Evolutionary conservation across 257 asterid species (phyloP).

Genomic region (Solanum etuberosum): DNA sequence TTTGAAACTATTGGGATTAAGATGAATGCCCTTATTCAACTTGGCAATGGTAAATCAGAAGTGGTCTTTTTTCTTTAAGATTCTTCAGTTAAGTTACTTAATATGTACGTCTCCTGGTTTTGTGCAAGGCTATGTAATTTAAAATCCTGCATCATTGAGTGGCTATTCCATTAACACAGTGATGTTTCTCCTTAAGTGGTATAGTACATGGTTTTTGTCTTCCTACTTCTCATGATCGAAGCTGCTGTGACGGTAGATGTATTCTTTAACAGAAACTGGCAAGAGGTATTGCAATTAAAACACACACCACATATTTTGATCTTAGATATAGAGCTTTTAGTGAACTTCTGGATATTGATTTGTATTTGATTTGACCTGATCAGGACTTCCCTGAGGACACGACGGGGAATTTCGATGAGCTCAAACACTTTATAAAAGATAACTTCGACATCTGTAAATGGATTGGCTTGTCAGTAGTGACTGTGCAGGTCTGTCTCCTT

Average conservation of each 20-base stretch:
- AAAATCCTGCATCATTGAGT: background rate
- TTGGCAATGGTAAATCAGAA: background rate
- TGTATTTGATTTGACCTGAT: background rate
- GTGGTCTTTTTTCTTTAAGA: background rate
- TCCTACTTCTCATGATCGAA: conserved; percentile 62
- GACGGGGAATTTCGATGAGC: conserved; percentile 59
- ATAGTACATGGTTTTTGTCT: conserved; percentile 57
- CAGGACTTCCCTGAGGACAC: conserved; percentile 64
- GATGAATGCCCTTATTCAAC: background rate
- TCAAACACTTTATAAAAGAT: conserved; percentile 51
- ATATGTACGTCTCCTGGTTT: background rate
- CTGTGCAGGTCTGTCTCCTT: conserved; percentile 53
- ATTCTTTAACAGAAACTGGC: conserved; percentile 69
- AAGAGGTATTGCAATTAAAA: conserved; percentile 47
- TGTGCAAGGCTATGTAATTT: background rate
- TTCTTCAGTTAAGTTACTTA: background rate
- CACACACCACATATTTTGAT: background rate
- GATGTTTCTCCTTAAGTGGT: conserved; percentile 38
- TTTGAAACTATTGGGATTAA: background rate
- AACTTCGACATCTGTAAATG: conserved; percentile 78
- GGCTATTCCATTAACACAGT: background rate
- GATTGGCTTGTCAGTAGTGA: conserved; percentile 63
- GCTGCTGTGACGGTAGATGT: conserved; percentile 71
- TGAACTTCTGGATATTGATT: background rate
- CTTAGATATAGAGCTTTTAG: background rate